Conservation (phyloP, 2,329 filamentous ascomycete genomes). For the Beauveria brongniartii region DNA sequence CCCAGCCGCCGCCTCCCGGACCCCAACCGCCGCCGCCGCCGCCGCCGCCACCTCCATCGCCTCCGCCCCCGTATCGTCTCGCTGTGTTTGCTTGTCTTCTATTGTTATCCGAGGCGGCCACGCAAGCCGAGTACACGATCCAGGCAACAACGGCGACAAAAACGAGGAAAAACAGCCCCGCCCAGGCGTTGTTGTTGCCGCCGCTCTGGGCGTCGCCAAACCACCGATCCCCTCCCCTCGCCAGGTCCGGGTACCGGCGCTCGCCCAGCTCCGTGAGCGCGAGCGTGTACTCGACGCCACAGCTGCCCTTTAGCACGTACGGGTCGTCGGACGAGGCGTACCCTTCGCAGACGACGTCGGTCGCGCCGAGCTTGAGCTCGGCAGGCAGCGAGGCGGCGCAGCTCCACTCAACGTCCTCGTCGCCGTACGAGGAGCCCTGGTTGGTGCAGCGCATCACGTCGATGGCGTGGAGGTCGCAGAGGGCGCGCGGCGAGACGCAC, state of each 20-base stretch:
- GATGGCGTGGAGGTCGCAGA: constrained; percentile 63
- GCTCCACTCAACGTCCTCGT: constrained; percentile 83
- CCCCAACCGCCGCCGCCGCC: constrained; percentile 22
- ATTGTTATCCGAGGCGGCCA: constrained; percentile 15
- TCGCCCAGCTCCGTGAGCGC: constrained; percentile 71
- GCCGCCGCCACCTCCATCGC: constrained; percentile 33
- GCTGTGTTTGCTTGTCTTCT: not conserved
- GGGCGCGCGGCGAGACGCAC: constrained; percentile 59
- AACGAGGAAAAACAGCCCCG: constrained; percentile 49
- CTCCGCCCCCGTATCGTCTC: constrained; percentile 26
- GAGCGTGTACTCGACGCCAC: constrained; percentile 83
- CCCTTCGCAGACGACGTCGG: constrained; percentile 89
- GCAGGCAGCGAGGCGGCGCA: constrained; percentile 59
- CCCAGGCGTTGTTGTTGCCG: constrained; percentile 22
- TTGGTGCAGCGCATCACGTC: constrained; percentile 88
- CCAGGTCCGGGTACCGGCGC: constrained; percentile 54
- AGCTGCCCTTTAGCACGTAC: constrained; percentile 85
- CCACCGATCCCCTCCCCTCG: constrained; percentile 26
- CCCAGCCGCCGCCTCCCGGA: constrained; percentile 23
- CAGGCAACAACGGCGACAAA: constrained; percentile 53
- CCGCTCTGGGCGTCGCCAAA: constrained; percentile 24
- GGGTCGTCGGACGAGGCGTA: constrained; percentile 69
- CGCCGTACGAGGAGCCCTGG: constrained; percentile 68
- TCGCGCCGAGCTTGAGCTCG: constrained; percentile 65
- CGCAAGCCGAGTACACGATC: constrained; percentile 53